Percentiles rank a stretch among this genome's conserved stretches.
Evolutionary conservation across 345 rosid genomes (phyloP).

Genomic region (Salix arbutifolia): DNA sequence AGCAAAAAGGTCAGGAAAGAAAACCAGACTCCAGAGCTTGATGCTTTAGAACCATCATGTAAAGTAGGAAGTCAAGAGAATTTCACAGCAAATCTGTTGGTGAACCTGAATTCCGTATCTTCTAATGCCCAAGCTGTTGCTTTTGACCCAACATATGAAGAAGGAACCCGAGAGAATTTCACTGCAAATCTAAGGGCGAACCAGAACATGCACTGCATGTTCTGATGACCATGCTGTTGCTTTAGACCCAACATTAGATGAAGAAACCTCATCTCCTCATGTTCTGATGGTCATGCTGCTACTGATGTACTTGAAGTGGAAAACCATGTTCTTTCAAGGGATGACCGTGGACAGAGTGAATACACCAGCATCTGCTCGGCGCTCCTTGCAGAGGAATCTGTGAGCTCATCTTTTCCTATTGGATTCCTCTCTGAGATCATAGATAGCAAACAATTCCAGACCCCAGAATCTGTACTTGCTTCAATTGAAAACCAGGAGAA

Average conservation of each 20-base stretch:
- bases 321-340: constrained; percentile 5
- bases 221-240: not conserved
- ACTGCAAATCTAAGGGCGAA: not conserved
- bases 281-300: not conserved
- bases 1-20: constrained; percentile 24
- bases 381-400: constrained; percentile 28
- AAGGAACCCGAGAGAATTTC: constrained; percentile 6
- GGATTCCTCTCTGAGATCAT: constrained; percentile 16
- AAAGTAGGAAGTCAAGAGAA: constrained; percentile 9
- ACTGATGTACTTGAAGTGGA: constrained; percentile 5
- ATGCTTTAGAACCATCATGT: not conserved
- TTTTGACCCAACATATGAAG: not conserved
- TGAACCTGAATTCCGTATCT: not conserved
- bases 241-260: not conserved
- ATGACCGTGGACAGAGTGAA: constrained; percentile 19
- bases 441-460: constrained; percentile 17
- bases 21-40: constrained; percentile 10
- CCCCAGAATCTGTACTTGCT: constrained; percentile 27
- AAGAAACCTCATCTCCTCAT: not conserved
- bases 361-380: constrained; percentile 12
- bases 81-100: not conserved
- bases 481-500: constrained; percentile 32
- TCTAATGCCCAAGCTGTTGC: not conserved
- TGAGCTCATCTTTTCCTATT: constrained; percentile 27
- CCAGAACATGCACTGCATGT: not conserved